A percentile compares a stretch with the other conserved stretches of the same genome.
Evolutionary conservation across 2,329 filamentous ascomycete species (phyloP).

Genomic region (Aspergillus udagawae): DNA sequence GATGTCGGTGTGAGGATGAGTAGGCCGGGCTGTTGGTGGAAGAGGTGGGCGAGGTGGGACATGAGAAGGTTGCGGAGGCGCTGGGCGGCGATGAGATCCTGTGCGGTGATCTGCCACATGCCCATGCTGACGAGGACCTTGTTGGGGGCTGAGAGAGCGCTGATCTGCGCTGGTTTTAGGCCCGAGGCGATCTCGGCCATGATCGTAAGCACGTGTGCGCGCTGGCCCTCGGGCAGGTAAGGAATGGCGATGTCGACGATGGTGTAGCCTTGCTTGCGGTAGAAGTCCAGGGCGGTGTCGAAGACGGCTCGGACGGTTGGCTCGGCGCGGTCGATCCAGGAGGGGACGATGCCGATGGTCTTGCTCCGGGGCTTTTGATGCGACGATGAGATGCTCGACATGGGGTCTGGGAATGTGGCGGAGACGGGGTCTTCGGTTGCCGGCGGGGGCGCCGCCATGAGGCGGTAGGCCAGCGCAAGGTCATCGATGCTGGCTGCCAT

Average conservation of each 20-base stretch:
- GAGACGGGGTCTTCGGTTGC: constrained; percentile 52
- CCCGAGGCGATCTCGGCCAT: constrained; percentile 63
- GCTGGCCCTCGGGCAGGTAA: constrained; percentile 64
- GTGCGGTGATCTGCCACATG: constrained; percentile 59
- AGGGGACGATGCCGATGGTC: constrained; percentile 65
- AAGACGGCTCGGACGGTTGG: constrained; percentile 60
- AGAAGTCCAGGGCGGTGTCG: constrained; percentile 58
- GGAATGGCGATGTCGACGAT: constrained; percentile 51
- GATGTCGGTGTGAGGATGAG: constrained; percentile 75
- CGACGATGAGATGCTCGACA: constrained; percentile 44
- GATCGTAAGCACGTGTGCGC: constrained; percentile 74
- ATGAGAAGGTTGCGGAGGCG: constrained; percentile 72
- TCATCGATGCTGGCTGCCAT: constrained; percentile 73
- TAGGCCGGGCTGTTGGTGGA: constrained; percentile 66
- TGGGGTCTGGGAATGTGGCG: constrained; percentile 56
- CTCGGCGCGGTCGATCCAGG: constrained; percentile 68
- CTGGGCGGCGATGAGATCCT: constrained; percentile 69
- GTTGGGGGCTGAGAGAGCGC: constrained; percentile 62
- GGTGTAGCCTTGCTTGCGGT: constrained; percentile 36
- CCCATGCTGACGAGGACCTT: constrained; percentile 63
- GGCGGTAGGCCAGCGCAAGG: constrained; percentile 74
- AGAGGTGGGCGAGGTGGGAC: constrained; percentile 71
- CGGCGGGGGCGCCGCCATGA: constrained; percentile 71
- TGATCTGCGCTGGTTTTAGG: constrained; percentile 49
- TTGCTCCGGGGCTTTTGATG: constrained; percentile 42